Evolutionary conservation across 495 filamentous ascomycete genomes (phyloP), one percentile per base, ranked within the genome.

Genomic region (Xanthoparmelia taractica): DNA sequence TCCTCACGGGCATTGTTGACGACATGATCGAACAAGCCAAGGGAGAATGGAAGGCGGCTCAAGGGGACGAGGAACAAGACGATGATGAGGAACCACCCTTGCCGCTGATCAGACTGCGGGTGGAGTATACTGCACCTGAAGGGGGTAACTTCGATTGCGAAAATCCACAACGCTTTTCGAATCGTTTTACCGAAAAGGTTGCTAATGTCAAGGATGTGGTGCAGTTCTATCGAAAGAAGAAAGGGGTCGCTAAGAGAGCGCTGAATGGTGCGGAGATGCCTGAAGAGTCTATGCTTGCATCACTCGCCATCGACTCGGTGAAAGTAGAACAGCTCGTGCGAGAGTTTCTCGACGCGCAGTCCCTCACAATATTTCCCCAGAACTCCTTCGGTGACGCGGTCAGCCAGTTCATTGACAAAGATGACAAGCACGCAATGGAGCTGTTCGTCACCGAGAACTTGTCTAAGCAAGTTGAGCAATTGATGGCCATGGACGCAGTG

Each of bases 101-200:
- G 56, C 94, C 94, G 2, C 78, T 99, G 13, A 84, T 99, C 13
- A 84, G 94, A 54, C 81, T 99, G 12, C 87, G 91, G 45, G 93
- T 99, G 10, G 94, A 99, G 67, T 94, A 88, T 64, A 86, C 92
- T 0, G 86, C 93, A 2, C 89, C 90, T 0, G 91, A 97, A 37
- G 90, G 91, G 31, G 88, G 90, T 45, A 82, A 84, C 50, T 99
- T 88, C 67, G 91, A 97, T 63, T 88, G 86, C 61, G 95, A 97
- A 70, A 99, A 99, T 64, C 94, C 94, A 20, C 94, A 97, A 69
- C 85, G 94, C 7, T 97, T 97, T 67, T 97, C 95, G 1, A 96
- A 96, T 73, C 85, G 92, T 7, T 99, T 99, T 67, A 81, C 87
- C 1, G 87, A 85, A 10, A 91, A 87, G 69, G 94, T 97, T 0